Conservation (phyloP, 2,329 filamentous ascomycete species). For the Lachnellula arida region DNA sequence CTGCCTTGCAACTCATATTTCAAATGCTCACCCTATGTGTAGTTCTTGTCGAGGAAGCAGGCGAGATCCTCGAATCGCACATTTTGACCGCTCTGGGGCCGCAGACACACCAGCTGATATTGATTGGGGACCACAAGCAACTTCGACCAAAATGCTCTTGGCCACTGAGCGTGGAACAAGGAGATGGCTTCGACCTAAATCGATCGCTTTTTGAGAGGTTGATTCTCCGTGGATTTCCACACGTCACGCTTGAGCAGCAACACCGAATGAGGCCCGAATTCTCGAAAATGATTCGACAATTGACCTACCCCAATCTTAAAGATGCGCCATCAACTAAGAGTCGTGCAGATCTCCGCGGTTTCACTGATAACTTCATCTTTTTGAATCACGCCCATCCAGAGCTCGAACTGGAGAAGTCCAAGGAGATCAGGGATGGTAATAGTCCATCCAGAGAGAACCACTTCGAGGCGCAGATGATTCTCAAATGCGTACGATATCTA, state of each 20-base stretch:
- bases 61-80: slow-evolving; percentile 67
- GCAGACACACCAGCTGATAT: slow-evolving; percentile 55
- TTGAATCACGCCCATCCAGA: slow-evolving; percentile 59
- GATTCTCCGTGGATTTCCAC: slow-evolving; percentile 48
- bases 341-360: slow-evolving; percentile 47
- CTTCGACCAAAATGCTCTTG: slow-evolving; percentile 65
- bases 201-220: slow-evolving; percentile 65
- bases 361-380: slow-evolving; percentile 59
- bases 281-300: slow-evolving; percentile 49
- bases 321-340: slow-evolving; percentile 48
- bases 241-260: slow-evolving; percentile 53
- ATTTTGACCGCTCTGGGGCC: slow-evolving; percentile 55
- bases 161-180: slow-evolving; percentile 55
- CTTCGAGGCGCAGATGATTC: slow-evolving; percentile 62
- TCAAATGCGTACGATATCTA: slow-evolving; percentile 62
- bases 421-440: slow-evolving; percentile 47
- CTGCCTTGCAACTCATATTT: not conserved
- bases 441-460: slow-evolving; percentile 54
- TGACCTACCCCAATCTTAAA: slow-evolving; percentile 58
- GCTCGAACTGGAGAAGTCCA: slow-evolving; percentile 36
- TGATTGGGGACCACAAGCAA: slow-evolving; percentile 72
- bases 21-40: not conserved
- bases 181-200: slow-evolving; percentile 62
- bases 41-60: slow-evolving; percentile 63
- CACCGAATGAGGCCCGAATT: slow-evolving; percentile 68